These are phyloP conservation scores for Leptographium flavum DNA, from an alignment of 2,329 filamentous ascomycete species.

Conservation along the genomic window DNA sequence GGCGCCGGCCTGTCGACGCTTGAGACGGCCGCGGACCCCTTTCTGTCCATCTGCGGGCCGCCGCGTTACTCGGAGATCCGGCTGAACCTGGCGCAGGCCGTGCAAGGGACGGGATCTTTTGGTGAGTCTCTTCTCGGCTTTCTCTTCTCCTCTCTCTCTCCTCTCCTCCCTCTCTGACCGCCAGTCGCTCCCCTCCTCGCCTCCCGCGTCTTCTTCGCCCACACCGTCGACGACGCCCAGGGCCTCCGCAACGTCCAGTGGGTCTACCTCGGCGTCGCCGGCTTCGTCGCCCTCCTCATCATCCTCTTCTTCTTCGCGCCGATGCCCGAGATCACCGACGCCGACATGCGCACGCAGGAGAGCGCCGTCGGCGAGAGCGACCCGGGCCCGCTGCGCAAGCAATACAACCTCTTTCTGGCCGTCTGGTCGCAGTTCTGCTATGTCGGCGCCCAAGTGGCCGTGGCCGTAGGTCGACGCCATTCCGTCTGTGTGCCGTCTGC, in stretches of 20 bases:
- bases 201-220: constrained; percentile 46
- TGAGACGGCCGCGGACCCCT: constrained; percentile 44
- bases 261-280: constrained; percentile 48
- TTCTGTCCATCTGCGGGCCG: constrained; percentile 40
- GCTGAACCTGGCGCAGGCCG: constrained; percentile 43
- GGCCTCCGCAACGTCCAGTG: constrained; percentile 46
- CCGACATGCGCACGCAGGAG: constrained; percentile 44
- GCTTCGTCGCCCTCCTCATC: constrained; percentile 42
- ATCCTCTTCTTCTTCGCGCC: constrained; percentile 42
- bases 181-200: constrained; percentile 40
- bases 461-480: constrained; percentile 22
- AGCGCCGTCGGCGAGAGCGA: constrained; percentile 25
- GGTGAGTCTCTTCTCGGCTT: constrained; percentile 9
- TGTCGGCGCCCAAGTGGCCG: constrained; percentile 42
- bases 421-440: constrained; percentile 50
- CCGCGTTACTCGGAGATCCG: constrained; percentile 42
- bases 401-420: constrained; percentile 47
- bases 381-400: constrained; percentile 37
- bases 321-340: constrained; percentile 40
- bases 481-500: background rate
- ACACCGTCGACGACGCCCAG: constrained; percentile 31
- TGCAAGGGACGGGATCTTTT: constrained; percentile 44
- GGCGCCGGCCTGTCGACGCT: constrained; percentile 29
- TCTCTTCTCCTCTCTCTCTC: background rate
- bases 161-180: background rate